Base-by-base conservation (phyloP, 176 grass and related monocot genomes). In the Eleusine coracana region DNA sequence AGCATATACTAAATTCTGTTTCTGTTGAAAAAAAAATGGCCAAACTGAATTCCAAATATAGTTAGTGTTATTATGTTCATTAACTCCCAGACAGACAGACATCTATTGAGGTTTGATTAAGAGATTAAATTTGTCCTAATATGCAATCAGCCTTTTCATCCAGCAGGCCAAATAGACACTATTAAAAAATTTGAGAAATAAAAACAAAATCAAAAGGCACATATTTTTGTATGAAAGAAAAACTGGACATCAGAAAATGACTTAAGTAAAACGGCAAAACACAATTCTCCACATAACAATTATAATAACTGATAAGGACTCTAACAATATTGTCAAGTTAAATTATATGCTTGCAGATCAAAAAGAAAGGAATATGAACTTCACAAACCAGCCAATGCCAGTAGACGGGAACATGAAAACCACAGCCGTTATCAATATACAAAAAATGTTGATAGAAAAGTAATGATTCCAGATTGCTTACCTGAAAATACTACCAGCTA, bases 401-500 rank as follows among this genome's bases (percentile, higher is more conserved):
- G 40, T 42, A 42, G 40, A 42, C 40, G 40, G 44, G 44, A 46
- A 46, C 44, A 46, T 46, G 44, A 46, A 46, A 46, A 46, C 11
- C 44, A 46, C 8, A 11, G 44, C 44, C 44, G 10, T 46, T 46
- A 46, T 46, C 8, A 46, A 46, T 46, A 46, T 46, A 46, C 9
- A 46, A 45, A 46, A 46, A 46, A 13, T 1, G 13, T 51, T 31
- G 42, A 10, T 31, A 65, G 34, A 71, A 40, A 41, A 60, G 6
- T 42, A 70, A 27, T 38, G 9, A n/a, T 39, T n/a, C 49, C n/a
- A 65, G n/a, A 20, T 29, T 51, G 48, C 56, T 79, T 80, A 80
- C 84, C 77, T 48, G 37, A 70, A 60, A 75, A 68, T 15, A 58
- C 12, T 58, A 54, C 80, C 17, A 58, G 16, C 34, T 74, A 46